These are phyloP conservation scores for Candida morakotiae DNA, from an alignment of 805 yeast genomes.

Conservation along the genomic window DNA sequence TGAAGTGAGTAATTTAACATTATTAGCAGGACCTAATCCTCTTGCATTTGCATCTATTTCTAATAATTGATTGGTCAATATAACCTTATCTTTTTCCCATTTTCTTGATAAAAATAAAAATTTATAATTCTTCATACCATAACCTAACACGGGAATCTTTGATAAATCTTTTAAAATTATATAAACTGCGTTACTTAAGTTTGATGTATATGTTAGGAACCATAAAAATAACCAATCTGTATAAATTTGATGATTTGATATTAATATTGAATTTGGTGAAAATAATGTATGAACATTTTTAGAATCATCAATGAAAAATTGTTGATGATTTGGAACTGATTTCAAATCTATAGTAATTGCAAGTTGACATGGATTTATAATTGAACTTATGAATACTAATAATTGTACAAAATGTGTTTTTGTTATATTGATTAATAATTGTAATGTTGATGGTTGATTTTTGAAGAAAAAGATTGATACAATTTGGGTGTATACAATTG, in stretches of 20 bases:
- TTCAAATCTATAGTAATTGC: constrained; percentile 45
- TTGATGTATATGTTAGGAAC: constrained; percentile 74
- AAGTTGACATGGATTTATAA: constrained; percentile 51
- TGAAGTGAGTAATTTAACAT: constrained; percentile 32
- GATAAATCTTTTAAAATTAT: constrained; percentile 79
- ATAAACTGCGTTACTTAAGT: constrained; percentile 59
- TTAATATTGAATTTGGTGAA: constrained; percentile 54
- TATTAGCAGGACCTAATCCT: constrained; percentile 51
- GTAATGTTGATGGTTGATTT: constrained; percentile 28
- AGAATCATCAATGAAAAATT: constrained; percentile 26
- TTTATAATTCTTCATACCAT: constrained; percentile 75
- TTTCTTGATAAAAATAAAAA: constrained; percentile 81
- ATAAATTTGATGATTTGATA: constrained; percentile 92
- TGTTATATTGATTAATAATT: constrained; percentile 46
- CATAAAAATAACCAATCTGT: constrained; percentile 91
- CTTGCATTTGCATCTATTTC: constrained; percentile 59
- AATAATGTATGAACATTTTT: constrained; percentile 25
- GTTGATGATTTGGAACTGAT: constrained; percentile 13
- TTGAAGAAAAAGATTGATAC: constrained; percentile 29
- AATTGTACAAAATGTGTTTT: constrained; percentile 56
- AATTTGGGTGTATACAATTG: constrained; percentile 46
- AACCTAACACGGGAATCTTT: constrained; percentile 72
- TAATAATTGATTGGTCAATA: constrained; percentile 51
- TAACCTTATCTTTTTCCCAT: constrained; percentile 73
- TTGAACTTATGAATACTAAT: constrained; percentile 46